Conservation (phyloP, 495 filamentous ascomycete species). For the Xylaria sp. region DNA sequence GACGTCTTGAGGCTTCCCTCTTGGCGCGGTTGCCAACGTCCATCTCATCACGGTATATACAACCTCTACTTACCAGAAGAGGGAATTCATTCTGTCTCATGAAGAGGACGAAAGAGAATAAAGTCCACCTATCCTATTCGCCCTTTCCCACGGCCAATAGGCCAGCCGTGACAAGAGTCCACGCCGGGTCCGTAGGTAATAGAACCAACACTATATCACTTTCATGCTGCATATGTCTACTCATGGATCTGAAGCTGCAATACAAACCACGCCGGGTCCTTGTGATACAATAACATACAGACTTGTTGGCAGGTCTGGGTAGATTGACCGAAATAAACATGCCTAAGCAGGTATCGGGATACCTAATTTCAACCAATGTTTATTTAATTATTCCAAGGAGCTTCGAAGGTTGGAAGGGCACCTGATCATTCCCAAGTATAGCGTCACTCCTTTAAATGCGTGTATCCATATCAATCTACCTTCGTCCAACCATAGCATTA, state of each 20-base stretch:
- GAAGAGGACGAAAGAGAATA: not conserved
- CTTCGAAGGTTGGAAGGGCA: too few species aligned
- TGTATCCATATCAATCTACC: not conserved
- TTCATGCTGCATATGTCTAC: not conserved
- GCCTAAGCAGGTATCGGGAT: too few species aligned
- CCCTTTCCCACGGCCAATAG: too few species aligned
- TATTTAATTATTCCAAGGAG: too few species aligned
- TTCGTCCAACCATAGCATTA: slow-evolving; percentile 8
- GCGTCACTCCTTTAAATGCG: not conserved
- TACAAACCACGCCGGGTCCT: too few species aligned
- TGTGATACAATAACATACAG: too few species aligned
- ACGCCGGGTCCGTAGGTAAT: not conserved
- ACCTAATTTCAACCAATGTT: too few species aligned
- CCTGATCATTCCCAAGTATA: not conserved
- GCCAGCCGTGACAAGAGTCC: not conserved
- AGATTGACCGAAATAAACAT: too few species aligned
- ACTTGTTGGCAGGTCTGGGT: too few species aligned
- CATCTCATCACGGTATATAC: not conserved
- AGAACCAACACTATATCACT: not conserved
- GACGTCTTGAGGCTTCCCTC: not conserved
- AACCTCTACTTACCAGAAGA: not conserved
- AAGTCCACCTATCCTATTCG: not conserved
- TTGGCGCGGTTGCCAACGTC: not conserved
- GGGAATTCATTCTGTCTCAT: not conserved
- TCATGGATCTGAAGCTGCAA: not conserved